phyloP scores from a whole-genome alignment of 2,329 filamentous ascomycete genomes.

The Chaetomium olivaceum region DNA sequence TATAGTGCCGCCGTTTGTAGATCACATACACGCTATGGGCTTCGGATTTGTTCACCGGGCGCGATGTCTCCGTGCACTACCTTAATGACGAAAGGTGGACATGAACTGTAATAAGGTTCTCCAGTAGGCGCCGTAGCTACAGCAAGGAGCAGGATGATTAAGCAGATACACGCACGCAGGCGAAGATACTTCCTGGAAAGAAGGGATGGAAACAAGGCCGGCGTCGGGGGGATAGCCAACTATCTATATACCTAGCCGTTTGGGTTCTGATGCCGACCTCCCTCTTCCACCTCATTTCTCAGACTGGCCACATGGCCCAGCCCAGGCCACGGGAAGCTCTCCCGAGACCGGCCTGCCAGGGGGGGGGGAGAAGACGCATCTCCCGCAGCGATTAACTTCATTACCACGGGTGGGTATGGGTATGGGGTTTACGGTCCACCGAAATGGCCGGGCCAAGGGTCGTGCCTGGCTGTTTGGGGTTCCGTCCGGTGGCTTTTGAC shows the following conservation, averaged over 20 bases:
- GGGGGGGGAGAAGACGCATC: conserved; percentile 5
- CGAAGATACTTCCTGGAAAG: neutral
- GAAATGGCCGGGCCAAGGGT: neutral
- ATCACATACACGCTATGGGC: neutral
- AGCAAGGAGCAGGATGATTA: neutral
- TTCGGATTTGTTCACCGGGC: too few relatives aligned
- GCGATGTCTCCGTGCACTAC: too few relatives aligned
- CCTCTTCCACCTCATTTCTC: conserved; percentile 13
- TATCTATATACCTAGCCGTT: conserved; percentile 1
- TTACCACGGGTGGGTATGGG: neutral
- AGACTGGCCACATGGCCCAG: conserved; percentile 11
- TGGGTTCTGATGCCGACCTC: neutral
- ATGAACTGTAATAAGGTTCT: neutral
- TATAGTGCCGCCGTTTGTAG: neutral
- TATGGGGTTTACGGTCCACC: neutral
- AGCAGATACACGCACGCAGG: neutral
- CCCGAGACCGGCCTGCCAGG: conserved; percentile 13
- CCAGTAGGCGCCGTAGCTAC: neutral
- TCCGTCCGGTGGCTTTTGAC: neutral
- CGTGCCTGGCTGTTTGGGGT: neutral
- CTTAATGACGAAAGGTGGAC: neutral
- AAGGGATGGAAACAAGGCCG: neutral
- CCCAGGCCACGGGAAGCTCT: conserved; percentile 14
- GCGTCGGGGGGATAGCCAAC: neutral
- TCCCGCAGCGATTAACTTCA: conserved; percentile 10